phyloP scores from a whole-genome alignment of 1,284 basidiomycete genomes.

The Psilocybe mexicana region DNA sequence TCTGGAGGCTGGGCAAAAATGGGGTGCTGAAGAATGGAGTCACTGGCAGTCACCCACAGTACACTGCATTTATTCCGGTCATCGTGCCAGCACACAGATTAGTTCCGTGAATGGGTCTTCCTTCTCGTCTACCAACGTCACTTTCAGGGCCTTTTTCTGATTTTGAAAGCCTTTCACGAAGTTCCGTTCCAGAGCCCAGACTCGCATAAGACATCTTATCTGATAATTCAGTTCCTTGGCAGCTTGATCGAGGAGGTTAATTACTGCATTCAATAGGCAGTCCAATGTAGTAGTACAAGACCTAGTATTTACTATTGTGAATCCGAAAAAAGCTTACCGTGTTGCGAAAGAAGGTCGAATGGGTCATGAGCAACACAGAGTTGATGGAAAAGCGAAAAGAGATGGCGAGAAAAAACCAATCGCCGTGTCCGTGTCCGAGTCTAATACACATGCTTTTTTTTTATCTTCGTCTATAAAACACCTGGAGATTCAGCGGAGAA shows the following conservation, averaged over 20 bases:
- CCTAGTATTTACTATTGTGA: constrained; percentile 3
- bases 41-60: background rate
- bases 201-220: background rate
- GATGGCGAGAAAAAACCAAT: constrained; percentile 1
- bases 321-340: constrained; percentile 11
- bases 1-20: background rate
- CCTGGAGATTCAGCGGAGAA: constrained; percentile 46
- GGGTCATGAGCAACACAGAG: constrained; percentile 20
- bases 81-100: background rate
- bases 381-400: constrained; percentile 4
- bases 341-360: constrained; percentile 26
- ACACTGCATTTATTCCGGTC: background rate
- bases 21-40: constrained; percentile 2
- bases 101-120: background rate
- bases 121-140: constrained; percentile 1
- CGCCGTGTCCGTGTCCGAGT: constrained; percentile 1
- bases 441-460: background rate
- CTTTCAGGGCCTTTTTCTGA: background rate
- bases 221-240: background rate
- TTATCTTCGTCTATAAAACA: constrained; percentile 25
- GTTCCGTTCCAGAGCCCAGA: background rate
- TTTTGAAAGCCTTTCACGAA: background rate
- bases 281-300: constrained; percentile 11
- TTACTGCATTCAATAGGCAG: constrained; percentile 12
- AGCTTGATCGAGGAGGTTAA: background rate